Base-by-base conservation (phyloP, 257 asterid species). In the Solanum arcanum region DNA sequence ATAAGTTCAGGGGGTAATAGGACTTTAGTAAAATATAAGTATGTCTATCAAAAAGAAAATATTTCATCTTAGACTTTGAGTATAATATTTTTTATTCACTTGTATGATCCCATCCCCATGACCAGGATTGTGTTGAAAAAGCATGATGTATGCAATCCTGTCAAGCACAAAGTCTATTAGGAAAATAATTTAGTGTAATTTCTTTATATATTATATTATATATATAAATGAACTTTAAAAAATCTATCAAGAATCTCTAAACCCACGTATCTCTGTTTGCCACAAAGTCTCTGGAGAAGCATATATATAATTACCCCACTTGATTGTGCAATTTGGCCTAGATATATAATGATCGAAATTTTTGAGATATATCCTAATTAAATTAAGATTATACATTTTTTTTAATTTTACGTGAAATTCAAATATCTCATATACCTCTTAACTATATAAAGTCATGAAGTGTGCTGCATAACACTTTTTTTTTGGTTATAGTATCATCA, bases 91-190 rank as follows among this genome's bases (percentile, higher is more conserved):
- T 75, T 31, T 75, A 23, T 39, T 75, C 59, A 75, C 23, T 75
- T 41, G 59, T 75, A 75, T 75, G 41, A 73, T 37, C 11, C 81
- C 49, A 37, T 74, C 15, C 33, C 59, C 11, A 39, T 75, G 35
- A 75, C 35, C 59, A 41, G 14, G 12, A 13, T 41, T 44, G 6
- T 77, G 35, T 42, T 20, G 39, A 44, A n/a, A 77, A 77, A 41
- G 59, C 56, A 75, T 75, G 60, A 4, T 12, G 37, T 44, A 10
- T 44, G 21, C 82, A 39, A 37, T 46, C 25, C 64, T 77, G 41
- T 44, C 84, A 77, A 77, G 84, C 83, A 77, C 60, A 42, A 74
- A 11, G 31, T n/a, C 16, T 62, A 62, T n/a, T 15, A 62, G 70
- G 70, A 62, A 1, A n/a, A 62, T 62, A 62, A 62, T 62, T 10